Conservation (phyloP, 2,329 filamentous ascomycete species). For the Escovopsis sp. region DNA sequence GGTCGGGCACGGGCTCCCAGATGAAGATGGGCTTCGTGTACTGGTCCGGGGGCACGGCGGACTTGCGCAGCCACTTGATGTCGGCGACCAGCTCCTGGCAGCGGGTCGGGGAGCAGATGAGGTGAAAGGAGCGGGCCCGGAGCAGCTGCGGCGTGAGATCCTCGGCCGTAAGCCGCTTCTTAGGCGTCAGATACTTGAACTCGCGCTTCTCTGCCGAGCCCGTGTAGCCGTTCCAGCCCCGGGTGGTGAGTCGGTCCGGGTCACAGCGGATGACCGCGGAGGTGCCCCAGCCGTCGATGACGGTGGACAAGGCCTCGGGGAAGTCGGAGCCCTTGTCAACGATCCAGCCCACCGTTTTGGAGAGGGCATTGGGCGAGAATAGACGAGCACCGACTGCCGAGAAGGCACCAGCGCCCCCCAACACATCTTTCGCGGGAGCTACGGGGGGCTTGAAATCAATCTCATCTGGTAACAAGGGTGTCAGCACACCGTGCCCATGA, state of each 20-base stretch:
- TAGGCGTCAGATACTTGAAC: slow-evolving; percentile 81
- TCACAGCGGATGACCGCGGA: slow-evolving; percentile 54
- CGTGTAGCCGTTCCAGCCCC: slow-evolving; percentile 85
- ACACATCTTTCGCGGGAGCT: slow-evolving; percentile 54
- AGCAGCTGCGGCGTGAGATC: slow-evolving; percentile 55
- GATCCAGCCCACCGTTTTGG: slow-evolving; percentile 69
- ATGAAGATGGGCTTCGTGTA: slow-evolving; percentile 57
- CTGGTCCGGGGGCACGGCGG: slow-evolving; percentile 15
- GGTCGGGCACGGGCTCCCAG: slow-evolving; percentile 90
- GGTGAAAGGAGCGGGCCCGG: slow-evolving; percentile 63
- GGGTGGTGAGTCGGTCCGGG: slow-evolving; percentile 57
- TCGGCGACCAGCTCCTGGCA: slow-evolving; percentile 61
- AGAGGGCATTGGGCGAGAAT: slow-evolving; percentile 55
- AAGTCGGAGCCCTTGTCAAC: slow-evolving; percentile 86
- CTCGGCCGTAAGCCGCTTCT: slow-evolving; percentile 59
- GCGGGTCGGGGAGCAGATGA: slow-evolving; percentile 67
- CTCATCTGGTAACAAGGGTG: slow-evolving; percentile 47
- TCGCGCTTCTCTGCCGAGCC: slow-evolving; percentile 50
- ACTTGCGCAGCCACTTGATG: slow-evolving; percentile 46
- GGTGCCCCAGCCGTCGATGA: slow-evolving; percentile 63
- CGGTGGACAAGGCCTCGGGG: slow-evolving; percentile 44
- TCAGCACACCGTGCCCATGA: slow-evolving; percentile 1
- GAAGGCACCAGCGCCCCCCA: slow-evolving; percentile 83
- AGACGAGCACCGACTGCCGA: slow-evolving; percentile 78
- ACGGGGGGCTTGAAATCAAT: slow-evolving; percentile 68